phyloP scores from a whole-genome alignment of 495 filamentous ascomycete species.

The Aspergillus haitiensis region DNA sequence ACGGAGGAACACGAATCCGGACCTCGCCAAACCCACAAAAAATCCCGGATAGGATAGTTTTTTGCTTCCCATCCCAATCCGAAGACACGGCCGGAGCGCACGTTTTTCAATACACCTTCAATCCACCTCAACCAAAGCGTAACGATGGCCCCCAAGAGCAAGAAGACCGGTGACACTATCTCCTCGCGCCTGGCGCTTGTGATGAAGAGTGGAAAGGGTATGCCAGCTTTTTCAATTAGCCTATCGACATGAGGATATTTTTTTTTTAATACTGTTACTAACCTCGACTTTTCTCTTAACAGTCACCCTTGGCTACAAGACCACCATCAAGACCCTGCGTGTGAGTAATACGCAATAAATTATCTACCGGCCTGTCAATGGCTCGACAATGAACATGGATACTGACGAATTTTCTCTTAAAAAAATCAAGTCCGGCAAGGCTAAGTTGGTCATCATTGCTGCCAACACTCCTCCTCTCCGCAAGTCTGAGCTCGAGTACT shows the following conservation, averaged over 20 bases:
- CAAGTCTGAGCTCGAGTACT: constrained; percentile 92
- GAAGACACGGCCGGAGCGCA: constrained; percentile 43
- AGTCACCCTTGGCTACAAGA: constrained; percentile 91
- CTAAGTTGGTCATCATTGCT: constrained; percentile 73
- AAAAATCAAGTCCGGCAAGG: constrained; percentile 44
- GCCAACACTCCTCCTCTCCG: constrained; percentile 95
- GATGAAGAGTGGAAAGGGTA: constrained; percentile 93
- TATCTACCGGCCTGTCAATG: not conserved
- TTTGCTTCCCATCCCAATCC: constrained; percentile 22
- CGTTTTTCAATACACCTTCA: constrained; percentile 25
- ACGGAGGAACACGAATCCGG: constrained; percentile 20
- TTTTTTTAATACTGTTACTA: not conserved
- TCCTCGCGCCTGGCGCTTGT: constrained; percentile 87
- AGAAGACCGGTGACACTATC: constrained; percentile 90
- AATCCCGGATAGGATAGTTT: constrained; percentile 18
- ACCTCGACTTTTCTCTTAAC: constrained; percentile 15
- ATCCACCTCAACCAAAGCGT: constrained; percentile 39
- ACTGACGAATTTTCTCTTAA: constrained; percentile 4
- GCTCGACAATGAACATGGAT: not conserved
- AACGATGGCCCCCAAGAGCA: constrained; percentile 91
- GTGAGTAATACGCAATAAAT: constrained; percentile 34
- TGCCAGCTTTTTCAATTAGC: constrained; percentile 15
- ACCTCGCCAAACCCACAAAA: constrained; percentile 33
- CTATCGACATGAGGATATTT: not conserved
- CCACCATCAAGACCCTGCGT: constrained; percentile 92